Base-by-base conservation (phyloP, 192 early-diverging fungal species). In the Entomortierella lignicola region DNA sequence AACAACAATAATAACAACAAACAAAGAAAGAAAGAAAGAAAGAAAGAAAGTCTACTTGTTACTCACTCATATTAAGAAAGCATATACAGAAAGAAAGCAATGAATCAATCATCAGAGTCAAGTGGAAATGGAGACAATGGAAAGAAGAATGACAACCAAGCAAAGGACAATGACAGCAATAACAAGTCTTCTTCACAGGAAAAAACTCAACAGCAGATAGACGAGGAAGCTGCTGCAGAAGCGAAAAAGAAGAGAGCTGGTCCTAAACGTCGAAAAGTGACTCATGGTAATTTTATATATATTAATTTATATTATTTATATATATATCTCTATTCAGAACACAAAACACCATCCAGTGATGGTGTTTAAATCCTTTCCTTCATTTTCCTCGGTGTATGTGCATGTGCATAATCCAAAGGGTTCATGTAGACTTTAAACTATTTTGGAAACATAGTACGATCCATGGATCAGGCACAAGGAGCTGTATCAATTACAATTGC, bases 211-310 rank as follows among this genome's bases (percentile, higher is more conserved):
- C 69, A 81, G 20, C 75, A 79, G 41, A 44, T 63, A 47, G 31
- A 57, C 43, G 67, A 79, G 29, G 75, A 79, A 53, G 71, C 77
- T 10, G 55, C 52, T 27, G 72, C 79, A 11, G 80, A 79, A 17
- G 55, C 57, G 25, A 88, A 88, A 59, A 89, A 89, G 81, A 89
- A 89, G 59, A 70, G 88, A 54, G 79, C 82, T 15, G 88, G 86
- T 1, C 86, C 88, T 21, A 89, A 89, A 56, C 55, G 88, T 69
- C 59, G 86, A 75, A 89, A 89, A 77, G 88, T 89, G 56, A 89
- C 88, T 65, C 88, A 89, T 66, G 88, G 88, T 87, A 88, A 65
- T 44, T n/a, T 41, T 61, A 27, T 34, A 39, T 53, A n/a, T 52
- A 18, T 30, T 30, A 20, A 4, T 20, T 18, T 54, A 3, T 27